A percentile compares a stretch with the other conserved stretches of the same genome.
Evolutionary conservation across 306 rosid species (phyloP).

Genomic region (Crataegus laevigata): DNA sequence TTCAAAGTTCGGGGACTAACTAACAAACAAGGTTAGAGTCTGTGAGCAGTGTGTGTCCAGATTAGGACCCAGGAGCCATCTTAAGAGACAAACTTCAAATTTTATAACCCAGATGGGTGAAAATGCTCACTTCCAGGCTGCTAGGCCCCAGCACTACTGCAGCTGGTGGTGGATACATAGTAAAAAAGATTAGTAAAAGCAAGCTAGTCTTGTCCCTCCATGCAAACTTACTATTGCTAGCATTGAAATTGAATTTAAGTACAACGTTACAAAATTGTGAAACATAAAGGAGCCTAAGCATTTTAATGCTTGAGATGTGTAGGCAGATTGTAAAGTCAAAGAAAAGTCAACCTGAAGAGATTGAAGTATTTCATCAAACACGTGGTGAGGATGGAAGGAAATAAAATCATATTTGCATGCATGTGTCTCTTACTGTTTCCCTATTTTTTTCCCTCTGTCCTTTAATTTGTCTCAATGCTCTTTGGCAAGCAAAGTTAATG

Average conservation of each 20-base stretch:
- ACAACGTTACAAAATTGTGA: not conserved
- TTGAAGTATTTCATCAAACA: not conserved
- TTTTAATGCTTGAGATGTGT: constrained; percentile 5
- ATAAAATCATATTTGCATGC: constrained; percentile 43
- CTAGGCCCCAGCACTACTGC: not conserved
- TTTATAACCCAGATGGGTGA: not conserved
- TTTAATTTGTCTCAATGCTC: not conserved
- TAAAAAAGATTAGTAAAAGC: not conserved
- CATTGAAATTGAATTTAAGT: not conserved
- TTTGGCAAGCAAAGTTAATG: constrained; percentile 18
- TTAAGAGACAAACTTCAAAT: not conserved
- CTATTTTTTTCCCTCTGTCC: not conserved
- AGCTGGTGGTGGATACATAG: not conserved
- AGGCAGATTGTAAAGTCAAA: not conserved
- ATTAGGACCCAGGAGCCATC: not conserved
- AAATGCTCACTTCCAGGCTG: not conserved
- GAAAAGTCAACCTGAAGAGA: constrained; percentile 19
- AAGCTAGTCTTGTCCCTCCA: not conserved
- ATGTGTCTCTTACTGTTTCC: constrained; percentile 9
- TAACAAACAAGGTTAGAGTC: not conserved
- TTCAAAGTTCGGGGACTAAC: not conserved
- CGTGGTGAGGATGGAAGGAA: constrained; percentile 46
- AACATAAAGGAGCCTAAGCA: constrained; percentile 10
- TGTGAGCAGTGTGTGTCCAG: not conserved
- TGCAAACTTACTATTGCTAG: not conserved